These are phyloP conservation scores for Theobroma grandiflorum DNA, from an alignment of 441 rosid genomes.

Conservation along the genomic window DNA sequence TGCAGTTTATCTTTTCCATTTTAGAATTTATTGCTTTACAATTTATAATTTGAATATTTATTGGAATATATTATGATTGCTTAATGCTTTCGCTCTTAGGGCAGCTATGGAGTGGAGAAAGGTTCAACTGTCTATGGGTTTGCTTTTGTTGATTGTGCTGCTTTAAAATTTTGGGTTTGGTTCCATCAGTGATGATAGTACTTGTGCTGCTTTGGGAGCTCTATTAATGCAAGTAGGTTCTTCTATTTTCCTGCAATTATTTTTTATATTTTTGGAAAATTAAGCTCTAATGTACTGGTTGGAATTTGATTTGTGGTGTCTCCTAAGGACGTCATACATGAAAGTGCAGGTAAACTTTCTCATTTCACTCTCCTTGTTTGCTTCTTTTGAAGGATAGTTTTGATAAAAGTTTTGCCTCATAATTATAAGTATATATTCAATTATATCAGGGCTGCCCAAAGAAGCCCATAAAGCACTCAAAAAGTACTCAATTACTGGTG, in stretches of 20 bases:
- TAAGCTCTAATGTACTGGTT: conserved; percentile 31
- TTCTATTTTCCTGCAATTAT: conserved; percentile 25
- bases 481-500: conserved; percentile 81
- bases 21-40: neutral
- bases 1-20: neutral
- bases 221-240: conserved; percentile 82
- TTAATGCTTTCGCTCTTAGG: conserved; percentile 42
- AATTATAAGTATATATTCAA: conserved; percentile 27
- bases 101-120: conserved; percentile 48
- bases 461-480: conserved; percentile 83
- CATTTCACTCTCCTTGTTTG: conserved; percentile 26
- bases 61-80: conserved; percentile 15
- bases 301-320: conserved; percentile 62
- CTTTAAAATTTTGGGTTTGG: conserved; percentile 93
- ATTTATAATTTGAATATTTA: conserved; percentile 26
- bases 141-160: conserved; percentile 98
- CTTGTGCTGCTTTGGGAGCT: conserved; percentile 87
- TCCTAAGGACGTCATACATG: conserved; percentile 89
- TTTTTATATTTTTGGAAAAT: conserved; percentile 18
- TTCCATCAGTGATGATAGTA: conserved; percentile 74
- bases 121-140: conserved; percentile 81
- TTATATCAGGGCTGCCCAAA: conserved; percentile 79
- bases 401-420: neutral
- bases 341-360: conserved; percentile 67
- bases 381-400: conserved; percentile 20